Evolutionary conservation across 2,329 filamentous ascomycete species (phyloP).

Genomic region (Curvularia hawaiiensis): DNA sequence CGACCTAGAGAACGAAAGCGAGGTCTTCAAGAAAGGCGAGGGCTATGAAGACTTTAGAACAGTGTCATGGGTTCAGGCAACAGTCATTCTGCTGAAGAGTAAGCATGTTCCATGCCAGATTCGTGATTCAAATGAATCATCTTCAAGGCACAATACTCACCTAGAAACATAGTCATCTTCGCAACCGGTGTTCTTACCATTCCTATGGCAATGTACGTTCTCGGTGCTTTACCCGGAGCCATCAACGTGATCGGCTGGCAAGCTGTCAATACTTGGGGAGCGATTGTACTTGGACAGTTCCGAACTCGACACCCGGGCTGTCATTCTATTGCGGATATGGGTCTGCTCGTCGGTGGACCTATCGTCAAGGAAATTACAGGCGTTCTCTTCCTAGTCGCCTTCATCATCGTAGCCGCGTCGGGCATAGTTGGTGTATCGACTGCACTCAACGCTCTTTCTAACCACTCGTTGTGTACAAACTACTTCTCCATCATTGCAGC

Average conservation of each 20-base stretch:
- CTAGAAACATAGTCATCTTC: constrained; percentile 48
- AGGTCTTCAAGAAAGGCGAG: constrained; percentile 57
- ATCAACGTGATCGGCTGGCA: constrained; percentile 56
- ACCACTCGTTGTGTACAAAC: constrained; percentile 64
- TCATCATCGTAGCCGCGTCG: constrained; percentile 61
- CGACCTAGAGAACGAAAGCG: constrained; percentile 45
- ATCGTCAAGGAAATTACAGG: constrained; percentile 59
- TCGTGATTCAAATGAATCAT: not conserved
- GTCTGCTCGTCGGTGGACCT: constrained; percentile 59
- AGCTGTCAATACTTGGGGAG: constrained; percentile 56
- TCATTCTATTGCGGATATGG: constrained; percentile 64
- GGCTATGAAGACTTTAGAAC: constrained; percentile 59
- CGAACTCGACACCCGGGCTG: constrained; percentile 57
- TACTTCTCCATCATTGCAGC: constrained; percentile 64
- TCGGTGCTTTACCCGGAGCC: constrained; percentile 56
- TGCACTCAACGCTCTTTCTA: constrained; percentile 65
- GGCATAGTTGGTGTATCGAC: constrained; percentile 66
- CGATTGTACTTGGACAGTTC: constrained; percentile 58
- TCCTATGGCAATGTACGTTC: constrained; percentile 54
- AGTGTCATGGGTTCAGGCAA: constrained; percentile 58
- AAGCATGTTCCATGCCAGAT: constrained; percentile 6
- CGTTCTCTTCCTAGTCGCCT: constrained; percentile 62
- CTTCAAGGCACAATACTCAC: not conserved
- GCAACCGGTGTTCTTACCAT: constrained; percentile 58
- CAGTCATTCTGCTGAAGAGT: constrained; percentile 60